phyloP scores from a whole-genome alignment of 192 early-diverging fungal species.

The Mortierella hygrophila region DNA sequence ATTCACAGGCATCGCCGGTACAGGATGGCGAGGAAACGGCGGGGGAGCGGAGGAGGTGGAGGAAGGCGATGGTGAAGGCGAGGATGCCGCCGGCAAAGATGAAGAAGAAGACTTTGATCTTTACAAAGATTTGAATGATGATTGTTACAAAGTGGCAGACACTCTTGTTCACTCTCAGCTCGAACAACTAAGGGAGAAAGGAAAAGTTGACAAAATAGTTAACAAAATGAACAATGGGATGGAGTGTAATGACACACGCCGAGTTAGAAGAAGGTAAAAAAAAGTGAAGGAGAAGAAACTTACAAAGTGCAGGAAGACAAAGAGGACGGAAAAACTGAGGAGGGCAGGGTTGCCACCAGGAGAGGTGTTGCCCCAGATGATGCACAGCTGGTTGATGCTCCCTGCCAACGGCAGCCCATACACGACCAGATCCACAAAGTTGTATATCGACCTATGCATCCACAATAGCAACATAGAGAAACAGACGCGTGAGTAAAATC shows the following conservation, averaged over 20 bases:
- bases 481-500: background rate
- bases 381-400: conserved; percentile 10
- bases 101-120: conserved; percentile 45
- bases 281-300: background rate
- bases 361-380: background rate
- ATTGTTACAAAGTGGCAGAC: conserved; percentile 41
- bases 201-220: background rate
- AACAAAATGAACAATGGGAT: background rate
- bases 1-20: background rate
- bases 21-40: background rate
- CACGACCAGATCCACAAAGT: conserved; percentile 11
- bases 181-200: conserved; percentile 28
- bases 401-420: conserved; percentile 13
- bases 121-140: conserved; percentile 12
- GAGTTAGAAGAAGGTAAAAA: background rate
- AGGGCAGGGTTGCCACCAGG: background rate
- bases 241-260: background rate
- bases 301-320: conserved; percentile 30
- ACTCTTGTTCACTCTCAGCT: conserved; percentile 29
- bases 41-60: conserved; percentile 19
- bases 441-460: conserved; percentile 5
- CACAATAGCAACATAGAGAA: background rate
- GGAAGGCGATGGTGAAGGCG: conserved; percentile 25
- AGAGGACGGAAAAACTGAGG: conserved; percentile 19
- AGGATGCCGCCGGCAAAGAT: conserved; percentile 35